phyloP scores from a whole-genome alignment of 495 filamentous ascomycete genomes.

The Halenospora varia region DNA sequence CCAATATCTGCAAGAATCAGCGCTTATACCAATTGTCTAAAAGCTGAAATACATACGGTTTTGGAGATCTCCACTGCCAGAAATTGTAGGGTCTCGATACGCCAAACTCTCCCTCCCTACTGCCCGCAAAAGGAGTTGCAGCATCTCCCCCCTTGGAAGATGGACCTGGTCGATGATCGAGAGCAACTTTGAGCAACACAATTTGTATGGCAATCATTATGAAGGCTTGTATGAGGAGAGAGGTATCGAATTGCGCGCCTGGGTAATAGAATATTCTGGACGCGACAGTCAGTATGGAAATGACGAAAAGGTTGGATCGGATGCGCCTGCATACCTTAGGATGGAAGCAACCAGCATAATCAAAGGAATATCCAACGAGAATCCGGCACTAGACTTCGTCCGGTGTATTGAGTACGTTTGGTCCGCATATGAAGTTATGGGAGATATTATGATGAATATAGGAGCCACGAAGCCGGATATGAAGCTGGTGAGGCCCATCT shows the following conservation, averaged over 20 bases:
- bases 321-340: slow-evolving; percentile 59
- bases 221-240: slow-evolving; percentile 78
- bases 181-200: slow-evolving; percentile 80
- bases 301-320: neutral
- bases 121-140: slow-evolving; percentile 50
- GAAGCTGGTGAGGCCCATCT: slow-evolving; percentile 24
- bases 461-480: slow-evolving; percentile 49
- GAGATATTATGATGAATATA: slow-evolving; percentile 69
- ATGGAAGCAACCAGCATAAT: slow-evolving; percentile 97
- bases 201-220: slow-evolving; percentile 84
- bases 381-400: slow-evolving; percentile 77
- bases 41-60: slow-evolving; percentile 55
- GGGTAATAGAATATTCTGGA: slow-evolving; percentile 90
- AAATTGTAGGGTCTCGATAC: slow-evolving; percentile 74
- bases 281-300: neutral
- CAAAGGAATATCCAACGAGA: slow-evolving; percentile 82
- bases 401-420: slow-evolving; percentile 89
- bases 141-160: slow-evolving; percentile 52
- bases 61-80: slow-evolving; percentile 85
- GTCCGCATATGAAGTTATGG: slow-evolving; percentile 83
- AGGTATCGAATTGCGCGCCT: slow-evolving; percentile 74
- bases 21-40: neutral
- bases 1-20: slow-evolving; percentile 67
- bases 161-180: slow-evolving; percentile 75
- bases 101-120: slow-evolving; percentile 48